Percentiles rank a stretch among this genome's conserved stretches.
Conservation (phyloP, 305 asterid species). For the Caryopteris hybrid region DNA sequence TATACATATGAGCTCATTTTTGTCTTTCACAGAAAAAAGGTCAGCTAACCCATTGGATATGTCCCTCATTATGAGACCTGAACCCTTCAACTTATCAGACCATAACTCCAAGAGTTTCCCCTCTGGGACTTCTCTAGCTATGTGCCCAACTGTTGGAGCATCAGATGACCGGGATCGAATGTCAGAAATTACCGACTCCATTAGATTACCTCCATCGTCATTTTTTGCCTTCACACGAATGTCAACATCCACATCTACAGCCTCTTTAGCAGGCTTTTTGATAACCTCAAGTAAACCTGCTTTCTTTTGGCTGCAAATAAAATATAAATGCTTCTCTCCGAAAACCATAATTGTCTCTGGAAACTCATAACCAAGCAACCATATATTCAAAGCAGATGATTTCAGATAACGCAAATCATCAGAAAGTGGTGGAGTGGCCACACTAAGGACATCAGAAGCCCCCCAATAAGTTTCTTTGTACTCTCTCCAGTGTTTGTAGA, state of each 20-base stretch:
- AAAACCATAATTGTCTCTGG: constrained; percentile 73
- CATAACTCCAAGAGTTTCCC: constrained; percentile 60
- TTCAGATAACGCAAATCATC: constrained; percentile 67
- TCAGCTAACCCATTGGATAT: constrained; percentile 51
- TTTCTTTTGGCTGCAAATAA: constrained; percentile 67
- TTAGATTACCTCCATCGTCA: constrained; percentile 35
- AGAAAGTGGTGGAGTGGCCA: constrained; percentile 65
- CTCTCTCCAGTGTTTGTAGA: constrained; percentile 52
- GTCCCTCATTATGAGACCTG: constrained; percentile 39
- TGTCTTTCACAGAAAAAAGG: constrained; percentile 54
- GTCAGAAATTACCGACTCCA: constrained; percentile 36
- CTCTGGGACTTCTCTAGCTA: constrained; percentile 58
- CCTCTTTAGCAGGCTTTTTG: constrained; percentile 41
- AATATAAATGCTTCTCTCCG: constrained; percentile 44
- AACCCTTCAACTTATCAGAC: constrained; percentile 43
- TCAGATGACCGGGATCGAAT: constrained; percentile 22
- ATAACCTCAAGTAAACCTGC: constrained; percentile 43
- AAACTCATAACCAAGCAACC: constrained; percentile 71
- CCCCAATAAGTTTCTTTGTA: constrained; percentile 48
- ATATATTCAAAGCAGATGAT: constrained; percentile 55
- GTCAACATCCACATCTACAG: constrained; percentile 34
- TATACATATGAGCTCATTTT: constrained; percentile 35
- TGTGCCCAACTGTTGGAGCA: constrained; percentile 36
- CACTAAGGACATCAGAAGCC: constrained; percentile 43
- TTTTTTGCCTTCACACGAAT: constrained; percentile 47